phyloP scores from a whole-genome alignment of 768 basidiomycete species.

The Leccinum ochraceum region DNA sequence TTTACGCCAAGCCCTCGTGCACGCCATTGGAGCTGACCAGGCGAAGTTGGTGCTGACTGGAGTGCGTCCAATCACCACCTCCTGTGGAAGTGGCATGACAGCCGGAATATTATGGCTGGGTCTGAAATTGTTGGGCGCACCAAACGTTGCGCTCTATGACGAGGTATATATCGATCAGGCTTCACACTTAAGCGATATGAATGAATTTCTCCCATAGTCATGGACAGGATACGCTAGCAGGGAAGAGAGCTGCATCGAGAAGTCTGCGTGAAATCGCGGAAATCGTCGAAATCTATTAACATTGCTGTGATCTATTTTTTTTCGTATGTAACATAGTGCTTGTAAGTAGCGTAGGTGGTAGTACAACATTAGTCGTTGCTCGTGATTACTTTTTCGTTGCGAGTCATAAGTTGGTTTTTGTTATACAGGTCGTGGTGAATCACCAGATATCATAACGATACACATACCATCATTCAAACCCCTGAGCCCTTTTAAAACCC shows the following conservation, averaged over 20 bases:
- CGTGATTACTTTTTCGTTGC: constrained; percentile 14
- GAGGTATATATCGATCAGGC: constrained; percentile 59
- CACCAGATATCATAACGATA: constrained; percentile 19
- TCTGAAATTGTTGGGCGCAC: constrained; percentile 67
- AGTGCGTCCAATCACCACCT: constrained; percentile 62
- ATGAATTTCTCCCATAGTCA: constrained; percentile 53
- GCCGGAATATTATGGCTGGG: constrained; percentile 93
- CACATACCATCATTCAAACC: constrained; percentile 23
- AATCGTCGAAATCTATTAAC: constrained; percentile 1
- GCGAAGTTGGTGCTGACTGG: constrained; percentile 61
- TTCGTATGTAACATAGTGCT: constrained; percentile 10
- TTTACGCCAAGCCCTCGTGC: constrained; percentile 58
- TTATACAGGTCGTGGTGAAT: constrained; percentile 17
- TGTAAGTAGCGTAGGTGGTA: constrained; percentile 26
- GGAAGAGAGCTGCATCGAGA: constrained; percentile 70
- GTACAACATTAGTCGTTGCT: constrained; percentile 31
- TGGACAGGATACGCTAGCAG: constrained; percentile 94
- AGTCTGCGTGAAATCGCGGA: constrained; percentile 30
- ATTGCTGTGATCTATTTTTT: constrained; percentile 9
- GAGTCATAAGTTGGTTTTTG: constrained; percentile 15
- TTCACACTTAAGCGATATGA: constrained; percentile 16
- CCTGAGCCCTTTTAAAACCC: constrained; percentile 4
- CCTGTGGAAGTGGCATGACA: constrained; percentile 99
- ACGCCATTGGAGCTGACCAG: constrained; percentile 60
- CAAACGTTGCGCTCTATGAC: constrained; percentile 79